Evolutionary conservation across 768 basidiomycete genomes (phyloP).

Genomic region (Termitomyces sp.): DNA sequence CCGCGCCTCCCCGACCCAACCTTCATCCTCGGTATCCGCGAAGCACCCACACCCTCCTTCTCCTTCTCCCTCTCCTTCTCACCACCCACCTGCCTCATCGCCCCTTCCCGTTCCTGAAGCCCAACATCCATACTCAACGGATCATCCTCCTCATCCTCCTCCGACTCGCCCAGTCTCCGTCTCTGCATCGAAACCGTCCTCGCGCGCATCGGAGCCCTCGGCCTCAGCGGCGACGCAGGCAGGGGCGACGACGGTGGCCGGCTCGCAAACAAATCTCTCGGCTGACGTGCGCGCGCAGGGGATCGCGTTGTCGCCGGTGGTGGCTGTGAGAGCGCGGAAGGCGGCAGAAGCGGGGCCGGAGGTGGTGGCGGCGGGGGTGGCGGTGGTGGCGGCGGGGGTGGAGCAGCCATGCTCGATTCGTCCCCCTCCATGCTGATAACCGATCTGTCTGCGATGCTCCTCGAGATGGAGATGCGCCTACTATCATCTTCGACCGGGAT

Average conservation of each 20-base stretch:
- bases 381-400: not conserved
- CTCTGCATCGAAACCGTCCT: constrained; percentile 7
- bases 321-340: not conserved
- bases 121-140: constrained; percentile 22
- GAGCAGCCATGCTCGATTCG: not conserved
- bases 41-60: not conserved
- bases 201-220: constrained; percentile 51
- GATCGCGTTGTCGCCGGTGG: not conserved
- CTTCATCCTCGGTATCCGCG: not conserved
- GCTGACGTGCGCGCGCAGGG: not conserved
- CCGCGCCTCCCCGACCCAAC: constrained; percentile 15
- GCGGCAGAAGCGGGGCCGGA: not conserved
- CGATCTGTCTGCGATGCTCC: constrained; percentile 8
- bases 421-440: constrained; percentile 29
- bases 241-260: constrained; percentile 65
- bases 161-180: constrained; percentile 9
- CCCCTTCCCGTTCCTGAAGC: constrained; percentile 13
- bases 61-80: not conserved
- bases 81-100: not conserved
- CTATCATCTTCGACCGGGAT: constrained; percentile 8
- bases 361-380: not conserved
- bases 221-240: constrained; percentile 52
- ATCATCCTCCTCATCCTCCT: constrained; percentile 25
- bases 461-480: not conserved
- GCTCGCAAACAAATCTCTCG: constrained; percentile 42